A percentile compares a stretch with the other conserved stretches of the same genome.
These are phyloP conservation scores for Fusarium neocosmosporiellum DNA, from an alignment of 2,329 filamentous ascomycete genomes.

Conservation along the genomic window DNA sequence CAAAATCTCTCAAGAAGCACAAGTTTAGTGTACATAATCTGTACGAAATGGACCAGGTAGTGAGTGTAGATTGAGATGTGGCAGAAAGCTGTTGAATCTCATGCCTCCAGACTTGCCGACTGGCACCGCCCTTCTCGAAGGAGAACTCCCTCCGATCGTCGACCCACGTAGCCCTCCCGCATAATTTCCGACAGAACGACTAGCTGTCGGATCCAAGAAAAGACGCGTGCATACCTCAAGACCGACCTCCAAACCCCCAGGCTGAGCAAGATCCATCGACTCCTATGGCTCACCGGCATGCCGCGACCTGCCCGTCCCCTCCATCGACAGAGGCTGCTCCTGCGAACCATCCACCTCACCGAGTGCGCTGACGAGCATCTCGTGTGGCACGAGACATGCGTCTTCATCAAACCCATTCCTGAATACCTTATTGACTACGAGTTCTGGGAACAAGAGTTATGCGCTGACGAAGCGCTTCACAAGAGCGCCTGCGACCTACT, in stretches of 20 bases:
- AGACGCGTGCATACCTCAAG: neutral
- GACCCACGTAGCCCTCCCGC: neutral
- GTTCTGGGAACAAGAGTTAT: constrained; percentile 7
- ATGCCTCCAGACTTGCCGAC: neutral
- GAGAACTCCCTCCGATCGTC: no score
- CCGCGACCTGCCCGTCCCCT: constrained; percentile 13
- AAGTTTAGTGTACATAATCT: neutral
- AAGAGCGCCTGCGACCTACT: neutral
- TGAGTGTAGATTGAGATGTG: neutral
- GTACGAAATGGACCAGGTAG: neutral
- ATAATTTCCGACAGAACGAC: neutral
- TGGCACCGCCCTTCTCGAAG: neutral
- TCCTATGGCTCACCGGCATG: constrained; percentile 24
- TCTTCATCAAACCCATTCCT: constrained; percentile 19
- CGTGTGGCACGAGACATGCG: constrained; percentile 11
- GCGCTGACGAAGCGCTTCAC: neutral
- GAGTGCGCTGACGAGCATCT: constrained; percentile 18
- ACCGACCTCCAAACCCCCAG: neutral
- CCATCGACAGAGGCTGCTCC: constrained; percentile 9
- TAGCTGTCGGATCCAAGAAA: neutral
- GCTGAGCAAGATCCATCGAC: neutral
- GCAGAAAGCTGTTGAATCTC: neutral
- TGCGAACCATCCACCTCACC: constrained; percentile 11
- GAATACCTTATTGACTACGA: constrained; percentile 11
- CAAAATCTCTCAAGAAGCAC: neutral